Evolutionary conservation across 768 basidiomycete genomes (phyloP).

Genomic region (Pleurotus giganteus): DNA sequence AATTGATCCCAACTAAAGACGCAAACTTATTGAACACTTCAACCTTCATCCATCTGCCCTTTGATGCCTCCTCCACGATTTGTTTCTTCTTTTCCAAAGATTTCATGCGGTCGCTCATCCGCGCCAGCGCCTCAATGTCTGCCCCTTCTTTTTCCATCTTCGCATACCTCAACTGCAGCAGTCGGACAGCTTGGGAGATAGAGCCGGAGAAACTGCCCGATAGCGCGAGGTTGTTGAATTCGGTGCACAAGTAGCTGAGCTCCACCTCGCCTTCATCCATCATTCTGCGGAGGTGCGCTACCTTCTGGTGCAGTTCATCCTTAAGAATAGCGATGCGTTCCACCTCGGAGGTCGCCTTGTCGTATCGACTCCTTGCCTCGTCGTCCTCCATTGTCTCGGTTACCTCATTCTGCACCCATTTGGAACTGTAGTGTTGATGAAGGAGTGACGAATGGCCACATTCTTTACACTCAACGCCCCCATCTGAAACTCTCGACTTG

Average conservation of each 20-base stretch:
- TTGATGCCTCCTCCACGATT: slow-evolving; percentile 11
- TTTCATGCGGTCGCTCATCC: slow-evolving; percentile 12
- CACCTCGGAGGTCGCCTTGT: slow-evolving; percentile 12
- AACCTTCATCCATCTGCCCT: too few species aligned
- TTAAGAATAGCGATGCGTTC: slow-evolving; percentile 7
- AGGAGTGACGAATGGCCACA: slow-evolving; percentile 13
- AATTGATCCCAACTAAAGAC: too few species aligned
- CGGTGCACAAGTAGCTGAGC: slow-evolving; percentile 5
- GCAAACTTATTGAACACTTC: too few species aligned
- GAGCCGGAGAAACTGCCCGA: slow-evolving; percentile 15
- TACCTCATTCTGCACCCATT: slow-evolving; percentile 14
- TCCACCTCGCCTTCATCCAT: slow-evolving; percentile 4
- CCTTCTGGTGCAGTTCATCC: neutral
- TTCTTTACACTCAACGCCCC: slow-evolving; percentile 3
- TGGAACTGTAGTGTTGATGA: slow-evolving; percentile 14
- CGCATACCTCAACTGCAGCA: slow-evolving; percentile 13
- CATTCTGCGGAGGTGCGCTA: slow-evolving; percentile 6
- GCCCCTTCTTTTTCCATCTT: slow-evolving; percentile 11
- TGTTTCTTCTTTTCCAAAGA: slow-evolving; percentile 8
- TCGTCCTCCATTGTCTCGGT: slow-evolving; percentile 12
- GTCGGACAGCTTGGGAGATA: slow-evolving; percentile 10
- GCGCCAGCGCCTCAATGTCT: slow-evolving; percentile 3
- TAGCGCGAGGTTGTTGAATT: slow-evolving; percentile 12
- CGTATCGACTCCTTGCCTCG: slow-evolving; percentile 14
- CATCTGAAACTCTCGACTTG: neutral